phyloP scores from a whole-genome alignment of 2,329 filamentous ascomycete genomes.

The Hymenotorrendiella dingleyae region DNA sequence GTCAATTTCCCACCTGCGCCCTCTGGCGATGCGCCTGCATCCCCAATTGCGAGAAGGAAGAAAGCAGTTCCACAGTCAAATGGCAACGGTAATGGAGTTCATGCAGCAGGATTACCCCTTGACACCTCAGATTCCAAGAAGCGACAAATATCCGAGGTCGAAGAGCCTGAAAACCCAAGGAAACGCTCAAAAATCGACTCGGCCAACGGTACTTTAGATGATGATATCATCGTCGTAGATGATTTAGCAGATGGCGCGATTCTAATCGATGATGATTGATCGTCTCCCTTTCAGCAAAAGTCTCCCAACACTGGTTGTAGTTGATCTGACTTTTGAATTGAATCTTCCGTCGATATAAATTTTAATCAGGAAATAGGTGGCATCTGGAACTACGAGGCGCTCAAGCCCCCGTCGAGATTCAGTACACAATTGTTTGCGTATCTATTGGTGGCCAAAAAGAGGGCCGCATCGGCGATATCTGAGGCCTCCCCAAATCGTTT shows the following conservation, averaged over 20 bases:
- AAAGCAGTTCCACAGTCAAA: conserved; percentile 17
- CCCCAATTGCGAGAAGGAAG: conserved; percentile 25
- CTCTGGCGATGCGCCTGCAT: conserved; percentile 11
- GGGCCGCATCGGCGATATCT: conserved; percentile 76
- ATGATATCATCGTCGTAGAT: conserved; percentile 28
- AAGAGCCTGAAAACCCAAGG: conserved; percentile 11
- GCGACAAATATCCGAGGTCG: conserved; percentile 24
- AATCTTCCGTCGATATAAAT: too few species aligned
- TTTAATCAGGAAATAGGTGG: too few species aligned
- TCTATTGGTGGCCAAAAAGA: conserved; percentile 69
- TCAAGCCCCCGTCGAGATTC: conserved; percentile 80
- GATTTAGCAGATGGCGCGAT: conserved; percentile 52
- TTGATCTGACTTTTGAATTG: too few species aligned
- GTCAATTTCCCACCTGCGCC: conserved; percentile 19
- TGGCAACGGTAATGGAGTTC: conserved; percentile 14
- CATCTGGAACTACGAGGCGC: conserved; percentile 55
- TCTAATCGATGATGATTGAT: conserved; percentile 58
- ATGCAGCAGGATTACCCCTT: conserved; percentile 4
- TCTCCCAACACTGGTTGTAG: too few species aligned
- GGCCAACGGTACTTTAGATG: conserved; percentile 34
- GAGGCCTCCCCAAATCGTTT: conserved; percentile 59
- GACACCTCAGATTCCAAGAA: conserved; percentile 27
- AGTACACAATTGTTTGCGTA: conserved; percentile 86
- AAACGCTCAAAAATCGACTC: conserved; percentile 30
- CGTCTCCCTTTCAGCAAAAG: too few species aligned